Evolutionary conservation across 208 protist species (phyloP).

Genomic region (Leishmania mexicana): DNA sequence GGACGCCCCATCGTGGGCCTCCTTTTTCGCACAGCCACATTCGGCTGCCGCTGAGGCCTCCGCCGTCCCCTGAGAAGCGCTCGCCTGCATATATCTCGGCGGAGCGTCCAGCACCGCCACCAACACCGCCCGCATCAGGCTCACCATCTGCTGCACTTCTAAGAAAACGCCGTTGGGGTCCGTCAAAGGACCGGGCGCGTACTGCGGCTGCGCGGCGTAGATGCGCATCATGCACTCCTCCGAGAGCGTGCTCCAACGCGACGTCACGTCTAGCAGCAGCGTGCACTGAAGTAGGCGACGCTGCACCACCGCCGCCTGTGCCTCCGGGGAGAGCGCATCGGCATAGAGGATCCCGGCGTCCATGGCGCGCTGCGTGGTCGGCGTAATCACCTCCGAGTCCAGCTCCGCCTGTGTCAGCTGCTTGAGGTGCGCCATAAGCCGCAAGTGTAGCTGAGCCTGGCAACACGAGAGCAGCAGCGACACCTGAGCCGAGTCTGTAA

Average conservation of each 20-base stretch:
- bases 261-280: slow-evolving; percentile 36
- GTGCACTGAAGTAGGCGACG: slow-evolving; percentile 40
- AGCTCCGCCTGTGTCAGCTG: slow-evolving; percentile 19
- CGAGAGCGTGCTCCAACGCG: slow-evolving; percentile 23
- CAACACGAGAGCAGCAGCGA: slow-evolving; percentile 34
- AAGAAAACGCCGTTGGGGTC: slow-evolving; percentile 71
- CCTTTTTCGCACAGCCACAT: background rate
- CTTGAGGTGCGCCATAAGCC: slow-evolving; percentile 28
- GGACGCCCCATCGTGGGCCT: background rate
- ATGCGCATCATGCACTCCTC: slow-evolving; percentile 33
- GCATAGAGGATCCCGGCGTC: slow-evolving; percentile 25
- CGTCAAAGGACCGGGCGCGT: slow-evolving; percentile 30
- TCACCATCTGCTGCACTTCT: slow-evolving; percentile 47
- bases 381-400: slow-evolving; percentile 16
- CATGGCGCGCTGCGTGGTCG: slow-evolving; percentile 30
- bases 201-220: slow-evolving; percentile 22
- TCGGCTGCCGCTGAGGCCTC: background rate
- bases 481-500: slow-evolving; percentile 25
- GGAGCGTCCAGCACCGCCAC: slow-evolving; percentile 36
- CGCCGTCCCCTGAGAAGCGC: background rate
- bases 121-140: slow-evolving; percentile 40
- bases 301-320: slow-evolving; percentile 16
- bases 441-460: slow-evolving; percentile 36
- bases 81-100: slow-evolving; percentile 9
- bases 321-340: slow-evolving; percentile 15